These are phyloP conservation scores for Astrocystis sublimbata DNA, from an alignment of 495 filamentous ascomycete genomes.

Conservation along the genomic window DNA sequence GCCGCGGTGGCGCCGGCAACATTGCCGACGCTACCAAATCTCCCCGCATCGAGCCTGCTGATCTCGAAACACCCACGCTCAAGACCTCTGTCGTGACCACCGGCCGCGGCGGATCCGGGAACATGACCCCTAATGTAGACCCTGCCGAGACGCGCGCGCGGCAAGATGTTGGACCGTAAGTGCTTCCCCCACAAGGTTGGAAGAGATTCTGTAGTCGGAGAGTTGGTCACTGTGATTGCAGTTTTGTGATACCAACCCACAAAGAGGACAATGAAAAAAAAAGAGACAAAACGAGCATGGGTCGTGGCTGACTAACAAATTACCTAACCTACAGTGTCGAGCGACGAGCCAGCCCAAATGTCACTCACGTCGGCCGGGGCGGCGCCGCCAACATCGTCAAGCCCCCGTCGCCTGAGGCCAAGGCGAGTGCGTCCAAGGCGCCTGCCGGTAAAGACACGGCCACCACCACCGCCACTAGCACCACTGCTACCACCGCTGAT, in stretches of 20 bases:
- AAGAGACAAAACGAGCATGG: background rate
- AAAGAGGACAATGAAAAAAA: background rate
- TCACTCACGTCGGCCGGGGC: slow-evolving; percentile 53
- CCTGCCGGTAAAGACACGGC: background rate
- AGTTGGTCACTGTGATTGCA: background rate
- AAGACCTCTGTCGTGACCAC: slow-evolving; percentile 83
- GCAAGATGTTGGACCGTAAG: slow-evolving; percentile 74
- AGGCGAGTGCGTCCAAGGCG: background rate
- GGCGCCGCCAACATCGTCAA: slow-evolving; percentile 59
- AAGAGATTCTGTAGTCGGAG: background rate
- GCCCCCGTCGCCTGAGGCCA: background rate
- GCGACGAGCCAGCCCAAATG: slow-evolving; percentile 39
- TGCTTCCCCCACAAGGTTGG: background rate
- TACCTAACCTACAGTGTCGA: slow-evolving; percentile 35
- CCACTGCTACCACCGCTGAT: slow-evolving; percentile 7
- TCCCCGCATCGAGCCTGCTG: slow-evolving; percentile 50
- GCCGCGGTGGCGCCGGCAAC: slow-evolving; percentile 69
- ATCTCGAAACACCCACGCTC: slow-evolving; percentile 79
- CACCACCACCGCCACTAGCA: slow-evolving; percentile 26
- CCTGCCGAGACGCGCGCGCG: slow-evolving; percentile 68
- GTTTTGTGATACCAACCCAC: too few species aligned
- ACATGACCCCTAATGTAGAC: slow-evolving; percentile 71
- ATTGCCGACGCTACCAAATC: slow-evolving; percentile 61
- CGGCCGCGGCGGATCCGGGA: slow-evolving; percentile 63
- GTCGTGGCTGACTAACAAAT: background rate